Base-by-base conservation (phyloP, 768 basidiomycete species). In the Omphalotus guepiniiformis region DNA sequence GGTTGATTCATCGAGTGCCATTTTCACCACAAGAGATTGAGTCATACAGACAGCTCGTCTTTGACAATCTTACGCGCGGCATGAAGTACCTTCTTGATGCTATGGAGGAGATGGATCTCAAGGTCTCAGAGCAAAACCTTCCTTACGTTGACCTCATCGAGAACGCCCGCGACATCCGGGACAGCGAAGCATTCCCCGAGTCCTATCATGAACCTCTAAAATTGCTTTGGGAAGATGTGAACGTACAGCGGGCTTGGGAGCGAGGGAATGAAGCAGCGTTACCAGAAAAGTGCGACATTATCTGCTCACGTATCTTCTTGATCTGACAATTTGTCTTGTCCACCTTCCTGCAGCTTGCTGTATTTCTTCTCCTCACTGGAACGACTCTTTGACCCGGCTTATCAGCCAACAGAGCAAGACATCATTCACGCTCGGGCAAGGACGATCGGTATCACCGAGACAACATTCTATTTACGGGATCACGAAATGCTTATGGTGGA, bases 391-490 rank as follows among this genome's bases (percentile, higher is more conserved):
- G 70, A 77, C 39, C 76, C 83, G 3, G 63, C 64, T 1, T 97
- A 89, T 59, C 63, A 70, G 30, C 93, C 93, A 9, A 78, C 74
- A 2, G 84, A 93, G 53, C 89, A 90, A 58, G 93, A 95, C 61
- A 94, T 95, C 54, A 80, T 97, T 23, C 85, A 83, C 34, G 83
- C 84, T 49, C 76, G 92, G 44, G 88, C 87, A 30, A 83, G 92
- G 48, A 94, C 93, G 19, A 92, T 90, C 13, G 93, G 93, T 16
- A 93, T 93, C 59, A 90, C 86, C 6, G 89, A 92, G 65, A 95
- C 92, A 1, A 78, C 81, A 15, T 95, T 96, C 68, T 71, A 74
- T 36, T 73, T 93, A 47, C 73, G 77, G 54, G 86, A 85, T 35
- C 84, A 90, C 48, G 84, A 89, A 55, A 83, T 93, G 83, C 73